phyloP scores from a whole-genome alignment of 1,139 yeast genomes.

The Yamadazyma sp. region DNA sequence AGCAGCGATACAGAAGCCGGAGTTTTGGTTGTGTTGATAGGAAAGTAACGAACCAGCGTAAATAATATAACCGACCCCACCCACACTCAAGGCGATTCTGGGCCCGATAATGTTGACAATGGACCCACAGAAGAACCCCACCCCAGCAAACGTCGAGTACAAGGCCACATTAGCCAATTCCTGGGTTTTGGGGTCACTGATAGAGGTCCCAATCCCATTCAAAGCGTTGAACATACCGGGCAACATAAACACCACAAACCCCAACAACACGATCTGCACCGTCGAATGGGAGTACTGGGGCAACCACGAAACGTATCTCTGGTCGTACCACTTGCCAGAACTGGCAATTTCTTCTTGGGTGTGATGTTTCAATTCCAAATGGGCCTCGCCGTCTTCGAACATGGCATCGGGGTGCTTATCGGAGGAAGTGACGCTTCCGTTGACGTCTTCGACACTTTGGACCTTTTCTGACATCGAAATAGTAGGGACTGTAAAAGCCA shows the following conservation, averaged over 20 bases:
- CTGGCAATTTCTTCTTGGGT: slow-evolving; percentile 29
- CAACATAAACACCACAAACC: slow-evolving; percentile 53
- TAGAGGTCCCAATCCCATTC: slow-evolving; percentile 51
- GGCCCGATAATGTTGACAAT: slow-evolving; percentile 56
- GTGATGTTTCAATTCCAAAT: slow-evolving; percentile 28
- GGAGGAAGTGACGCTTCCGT: slow-evolving; percentile 15
- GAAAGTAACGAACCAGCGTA: slow-evolving; percentile 55
- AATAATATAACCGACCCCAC: slow-evolving; percentile 58
- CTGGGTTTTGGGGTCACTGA: slow-evolving; percentile 43
- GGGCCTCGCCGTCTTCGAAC: slow-evolving; percentile 13
- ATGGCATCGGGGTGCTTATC: slow-evolving; percentile 7
- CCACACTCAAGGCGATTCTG: slow-evolving; percentile 48
- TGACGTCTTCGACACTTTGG: slow-evolving; percentile 14
- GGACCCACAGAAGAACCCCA: slow-evolving; percentile 64
- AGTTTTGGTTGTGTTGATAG: slow-evolving; percentile 7
- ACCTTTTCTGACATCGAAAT: slow-evolving; percentile 19
- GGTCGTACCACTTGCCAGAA: slow-evolving; percentile 45
- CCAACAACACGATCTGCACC: slow-evolving; percentile 44
- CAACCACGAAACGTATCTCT: slow-evolving; percentile 22
- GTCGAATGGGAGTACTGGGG: slow-evolving; percentile 47
- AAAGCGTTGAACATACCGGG: slow-evolving; percentile 63
- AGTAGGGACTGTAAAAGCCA: too few relatives aligned
- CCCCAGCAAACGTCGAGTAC: slow-evolving; percentile 55
- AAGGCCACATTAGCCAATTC: slow-evolving; percentile 49
- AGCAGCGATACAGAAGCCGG: slow-evolving; percentile 37